These are phyloP conservation scores for Knoxia roxburghii DNA, from an alignment of 257 asterid species.

Conservation along the genomic window DNA sequence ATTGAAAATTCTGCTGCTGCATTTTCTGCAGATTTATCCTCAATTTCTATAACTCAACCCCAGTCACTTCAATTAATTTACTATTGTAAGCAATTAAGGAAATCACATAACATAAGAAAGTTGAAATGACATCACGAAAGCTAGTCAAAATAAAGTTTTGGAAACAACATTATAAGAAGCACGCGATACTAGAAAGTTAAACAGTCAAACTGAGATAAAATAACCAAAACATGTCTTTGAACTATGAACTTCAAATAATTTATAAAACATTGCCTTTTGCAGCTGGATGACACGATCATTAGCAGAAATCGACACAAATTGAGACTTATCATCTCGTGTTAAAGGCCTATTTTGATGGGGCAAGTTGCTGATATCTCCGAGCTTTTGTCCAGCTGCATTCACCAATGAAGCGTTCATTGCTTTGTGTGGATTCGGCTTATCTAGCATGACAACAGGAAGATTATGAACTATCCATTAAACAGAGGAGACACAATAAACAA, in stretches of 20 bases:
- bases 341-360: constrained; percentile 31
- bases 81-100: constrained; percentile 41
- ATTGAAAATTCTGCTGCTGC: constrained; percentile 59
- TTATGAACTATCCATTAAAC: background rate
- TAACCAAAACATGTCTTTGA: background rate
- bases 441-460: constrained; percentile 4
- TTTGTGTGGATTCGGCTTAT: constrained; percentile 17
- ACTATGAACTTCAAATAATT: constrained; percentile 11
- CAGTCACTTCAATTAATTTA: constrained; percentile 57
- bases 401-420: constrained; percentile 22
- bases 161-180: background rate
- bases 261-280: constrained; percentile 34
- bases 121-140: constrained; percentile 10
- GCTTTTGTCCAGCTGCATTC: constrained; percentile 41
- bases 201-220: constrained; percentile 13
- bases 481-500: background rate
- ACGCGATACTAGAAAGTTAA: constrained; percentile 10
- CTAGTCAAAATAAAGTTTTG: background rate
- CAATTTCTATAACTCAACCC: constrained; percentile 55
- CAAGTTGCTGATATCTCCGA: constrained; percentile 67
- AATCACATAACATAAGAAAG: background rate
- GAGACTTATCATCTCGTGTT: constrained; percentile 28
- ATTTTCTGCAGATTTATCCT: constrained; percentile 45
- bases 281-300: constrained; percentile 43
- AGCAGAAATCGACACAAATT: constrained; percentile 21